Evolutionary conservation across 2,329 filamentous ascomycete species (phyloP).

Genomic region (Lasiodiplodia gonubiensis): DNA sequence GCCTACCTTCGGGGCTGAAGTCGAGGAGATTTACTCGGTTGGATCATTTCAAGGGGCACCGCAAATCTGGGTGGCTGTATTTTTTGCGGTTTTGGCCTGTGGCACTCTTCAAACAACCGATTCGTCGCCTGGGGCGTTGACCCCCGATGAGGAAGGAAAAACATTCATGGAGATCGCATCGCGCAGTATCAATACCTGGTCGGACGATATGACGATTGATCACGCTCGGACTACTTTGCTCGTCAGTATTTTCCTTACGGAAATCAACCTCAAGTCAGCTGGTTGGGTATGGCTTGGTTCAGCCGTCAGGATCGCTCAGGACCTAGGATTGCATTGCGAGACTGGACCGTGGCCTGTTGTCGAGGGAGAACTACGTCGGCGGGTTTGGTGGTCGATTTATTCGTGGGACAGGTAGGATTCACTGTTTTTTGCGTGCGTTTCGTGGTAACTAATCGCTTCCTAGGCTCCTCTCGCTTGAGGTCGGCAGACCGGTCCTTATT

Average conservation of each 20-base stretch:
- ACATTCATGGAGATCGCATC: constrained; percentile 75
- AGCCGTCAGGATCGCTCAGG: constrained; percentile 80
- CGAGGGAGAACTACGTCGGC: constrained; percentile 82
- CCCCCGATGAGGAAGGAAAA: constrained; percentile 61
- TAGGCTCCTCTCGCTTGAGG: constrained; percentile 76
- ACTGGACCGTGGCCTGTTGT: constrained; percentile 73
- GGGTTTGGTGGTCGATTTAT: constrained; percentile 95
- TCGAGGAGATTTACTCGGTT: constrained; percentile 76
- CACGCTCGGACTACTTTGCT: constrained; percentile 75
- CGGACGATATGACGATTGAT: constrained; percentile 76
- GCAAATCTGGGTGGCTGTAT: constrained; percentile 75
- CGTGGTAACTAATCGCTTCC: background rate
- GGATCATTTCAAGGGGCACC: constrained; percentile 66
- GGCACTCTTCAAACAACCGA: constrained; percentile 75
- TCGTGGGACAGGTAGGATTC: constrained; percentile 75
- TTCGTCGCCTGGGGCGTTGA: constrained; percentile 60
- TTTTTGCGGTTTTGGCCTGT: constrained; percentile 83
- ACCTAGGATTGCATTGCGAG: constrained; percentile 80
- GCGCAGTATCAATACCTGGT: constrained; percentile 78
- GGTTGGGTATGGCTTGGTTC: constrained; percentile 86
- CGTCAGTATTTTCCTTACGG: constrained; percentile 78
- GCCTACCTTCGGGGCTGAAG: constrained; percentile 77
- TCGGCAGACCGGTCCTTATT: constrained; percentile 81
- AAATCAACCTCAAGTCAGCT: constrained; percentile 83
- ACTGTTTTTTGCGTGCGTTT: background rate